phyloP scores from a whole-genome alignment of 192 early-diverging fungal species.

The Phlyctochytrium bullatum region DNA sequence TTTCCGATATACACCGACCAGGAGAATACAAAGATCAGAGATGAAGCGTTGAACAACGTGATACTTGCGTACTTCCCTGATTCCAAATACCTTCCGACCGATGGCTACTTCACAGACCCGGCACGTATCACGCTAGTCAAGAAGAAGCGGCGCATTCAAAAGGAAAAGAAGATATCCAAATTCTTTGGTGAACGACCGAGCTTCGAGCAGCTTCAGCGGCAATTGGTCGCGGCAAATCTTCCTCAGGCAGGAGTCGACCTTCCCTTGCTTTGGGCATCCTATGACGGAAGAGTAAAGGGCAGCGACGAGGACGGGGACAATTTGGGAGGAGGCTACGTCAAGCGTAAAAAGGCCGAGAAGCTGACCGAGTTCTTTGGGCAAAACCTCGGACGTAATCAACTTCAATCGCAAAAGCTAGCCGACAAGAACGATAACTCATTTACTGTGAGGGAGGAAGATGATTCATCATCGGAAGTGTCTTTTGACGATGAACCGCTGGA shows the following conservation, averaged over 20 bases:
- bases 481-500: not conserved
- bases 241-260: conserved; percentile 8
- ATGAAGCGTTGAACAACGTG: conserved; percentile 22
- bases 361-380: conserved; percentile 55
- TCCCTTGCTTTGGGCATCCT: not conserved
- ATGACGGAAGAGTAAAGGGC: not conserved
- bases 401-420: not conserved
- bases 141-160: conserved; percentile 53
- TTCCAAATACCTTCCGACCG: conserved; percentile 3
- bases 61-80: conserved; percentile 30
- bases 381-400: conserved; percentile 1
- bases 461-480: not conserved
- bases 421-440: not conserved
- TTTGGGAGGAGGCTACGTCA: conserved; percentile 3
- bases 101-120: conserved; percentile 56
- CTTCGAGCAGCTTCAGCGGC: conserved; percentile 51
- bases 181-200: conserved; percentile 67
- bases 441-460: not conserved
- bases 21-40: not conserved
- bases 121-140: conserved; percentile 40
- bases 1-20: too few relatives aligned
- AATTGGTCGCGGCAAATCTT: conserved; percentile 10
- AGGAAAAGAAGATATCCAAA: conserved; percentile 63
- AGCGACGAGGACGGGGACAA: conserved; percentile 10
- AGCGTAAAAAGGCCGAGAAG: conserved; percentile 47